Conservation (phyloP, 1,139 yeast species). For the Nematodospora anomalae region DNA sequence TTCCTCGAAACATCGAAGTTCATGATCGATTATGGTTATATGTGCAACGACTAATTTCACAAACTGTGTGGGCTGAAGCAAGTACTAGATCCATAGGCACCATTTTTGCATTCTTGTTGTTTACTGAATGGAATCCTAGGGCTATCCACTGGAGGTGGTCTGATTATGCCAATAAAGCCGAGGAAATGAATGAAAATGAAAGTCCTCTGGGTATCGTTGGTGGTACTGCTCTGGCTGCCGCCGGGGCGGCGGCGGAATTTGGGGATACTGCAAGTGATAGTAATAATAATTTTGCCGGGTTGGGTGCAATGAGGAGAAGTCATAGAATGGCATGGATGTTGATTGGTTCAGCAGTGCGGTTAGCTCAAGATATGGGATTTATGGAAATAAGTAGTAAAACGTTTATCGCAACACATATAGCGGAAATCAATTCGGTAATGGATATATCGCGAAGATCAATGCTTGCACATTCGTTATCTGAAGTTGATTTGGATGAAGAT, state of each 20-base stretch:
- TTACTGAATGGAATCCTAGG: conserved; percentile 94
- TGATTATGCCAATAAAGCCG: conserved; percentile 75
- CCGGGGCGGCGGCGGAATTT: neutral
- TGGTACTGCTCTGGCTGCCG: too few species aligned
- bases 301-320: conserved; percentile 83
- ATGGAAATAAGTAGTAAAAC: conserved; percentile 73
- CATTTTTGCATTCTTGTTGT: conserved; percentile 76
- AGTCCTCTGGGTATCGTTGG: conserved; percentile 1
- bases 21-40: conserved; percentile 83
- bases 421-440: conserved; percentile 78
- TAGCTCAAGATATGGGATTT: conserved; percentile 85
- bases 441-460: conserved; percentile 67
- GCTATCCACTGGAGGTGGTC: conserved; percentile 89
- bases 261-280: conserved; percentile 6
- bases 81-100: conserved; percentile 87
- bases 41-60: conserved; percentile 78
- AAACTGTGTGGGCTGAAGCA: conserved; percentile 94
- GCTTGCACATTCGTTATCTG: conserved; percentile 66
- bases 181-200: conserved; percentile 27
- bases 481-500: conserved; percentile 56
- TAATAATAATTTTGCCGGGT: conserved; percentile 59
- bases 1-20: conserved; percentile 55
- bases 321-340: conserved; percentile 95
- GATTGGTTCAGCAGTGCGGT: conserved; percentile 80
- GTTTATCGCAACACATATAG: conserved; percentile 78